Percentiles rank a stretch among this genome's conserved stretches.
Evolutionary conservation across 1,284 basidiomycete species (phyloP).

Genomic region (Abortiporus biennis): DNA sequence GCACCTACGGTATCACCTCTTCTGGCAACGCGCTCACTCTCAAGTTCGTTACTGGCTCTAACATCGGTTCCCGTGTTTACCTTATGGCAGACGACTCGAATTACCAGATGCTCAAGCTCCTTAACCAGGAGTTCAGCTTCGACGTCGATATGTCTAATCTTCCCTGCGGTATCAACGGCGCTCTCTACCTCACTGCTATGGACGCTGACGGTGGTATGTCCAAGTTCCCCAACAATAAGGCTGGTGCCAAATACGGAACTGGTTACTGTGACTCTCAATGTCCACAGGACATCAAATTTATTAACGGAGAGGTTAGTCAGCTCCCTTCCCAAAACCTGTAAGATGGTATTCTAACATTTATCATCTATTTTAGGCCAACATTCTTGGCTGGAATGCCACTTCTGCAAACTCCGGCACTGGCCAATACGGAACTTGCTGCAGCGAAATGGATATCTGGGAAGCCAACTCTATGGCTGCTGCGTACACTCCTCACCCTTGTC

Average conservation of each 20-base stretch:
- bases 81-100: slow-evolving; percentile 37
- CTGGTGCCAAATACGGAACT: slow-evolving; percentile 47
- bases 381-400: slow-evolving; percentile 34
- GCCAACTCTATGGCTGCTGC: slow-evolving; percentile 45
- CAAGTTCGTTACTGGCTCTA: slow-evolving; percentile 43
- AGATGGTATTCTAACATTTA: slow-evolving; percentile 3
- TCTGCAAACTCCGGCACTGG: slow-evolving; percentile 42
- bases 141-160: slow-evolving; percentile 52
- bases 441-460: too few relatives aligned
- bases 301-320: slow-evolving; percentile 34
- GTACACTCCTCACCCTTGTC: slow-evolving; percentile 43
- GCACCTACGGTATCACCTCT: slow-evolving; percentile 37
- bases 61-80: slow-evolving; percentile 53
- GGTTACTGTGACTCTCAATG: slow-evolving; percentile 49
- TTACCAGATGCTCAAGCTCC: slow-evolving; percentile 47
- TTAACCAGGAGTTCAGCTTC: slow-evolving; percentile 52
- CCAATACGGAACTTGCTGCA: slow-evolving; percentile 41
- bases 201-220: slow-evolving; percentile 32
- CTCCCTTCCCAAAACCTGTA: not conserved
- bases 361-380: slow-evolving; percentile 33
- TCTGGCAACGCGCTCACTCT: slow-evolving; percentile 42
- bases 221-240: slow-evolving; percentile 35
- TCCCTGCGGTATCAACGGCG: slow-evolving; percentile 51
- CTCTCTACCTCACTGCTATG: slow-evolving; percentile 37
- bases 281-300: slow-evolving; percentile 46